Base-by-base conservation (phyloP, 495 filamentous ascomycete genomes). In the Talaromyces stipitatus region DNA sequence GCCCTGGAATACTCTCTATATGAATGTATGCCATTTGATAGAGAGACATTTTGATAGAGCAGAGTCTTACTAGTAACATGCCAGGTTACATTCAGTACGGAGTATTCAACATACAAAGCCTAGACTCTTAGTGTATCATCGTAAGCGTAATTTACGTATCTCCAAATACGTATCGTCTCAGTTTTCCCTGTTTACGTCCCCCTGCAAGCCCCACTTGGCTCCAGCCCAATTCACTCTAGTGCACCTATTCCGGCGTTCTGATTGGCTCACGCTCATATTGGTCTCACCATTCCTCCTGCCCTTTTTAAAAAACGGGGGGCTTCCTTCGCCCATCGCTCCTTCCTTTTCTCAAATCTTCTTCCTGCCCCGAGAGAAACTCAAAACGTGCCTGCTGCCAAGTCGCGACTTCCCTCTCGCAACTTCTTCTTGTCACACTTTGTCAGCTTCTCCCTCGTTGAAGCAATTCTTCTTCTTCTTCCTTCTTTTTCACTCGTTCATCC, bases 391-490 rank as follows among this genome's bases (percentile, higher is more conserved):
- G 63, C 60, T 16, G 36, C 64, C 54, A 66, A 72, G 20, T 48
- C 16, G 61, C 61, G 60, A 64, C 60, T 65, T 71, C 64, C 64
- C 62, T 66, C 62, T n/a, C n/a, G n/a, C n/a, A n/a, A n/a, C 58
- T 62, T 63, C 59, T 62, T 66, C 54, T 61, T 62, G 58, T 65
- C 62, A 64, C 66, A 59, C 61, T 67, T 64, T 64, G 67, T 72
- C 29, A 58, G 55, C 67, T 67, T 65, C 63, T 62, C 65, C 56
- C 64, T 72, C 68, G 65, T 67, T 69, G 61, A 65, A 67, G 62
- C 51, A 61, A 63, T 66, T 61, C 47, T 67, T 64, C 62, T 58
- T 68, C 63, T 64, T 56, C 61, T 60, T 65, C 69, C 55, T 38
- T 43, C 48, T 60, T 20, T 33, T 60, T 16, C 43, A 43, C 32